These are phyloP conservation scores for Fennellomyces sp. DNA, from an alignment of 371 early-diverging fungal species.

Conservation along the genomic window DNA sequence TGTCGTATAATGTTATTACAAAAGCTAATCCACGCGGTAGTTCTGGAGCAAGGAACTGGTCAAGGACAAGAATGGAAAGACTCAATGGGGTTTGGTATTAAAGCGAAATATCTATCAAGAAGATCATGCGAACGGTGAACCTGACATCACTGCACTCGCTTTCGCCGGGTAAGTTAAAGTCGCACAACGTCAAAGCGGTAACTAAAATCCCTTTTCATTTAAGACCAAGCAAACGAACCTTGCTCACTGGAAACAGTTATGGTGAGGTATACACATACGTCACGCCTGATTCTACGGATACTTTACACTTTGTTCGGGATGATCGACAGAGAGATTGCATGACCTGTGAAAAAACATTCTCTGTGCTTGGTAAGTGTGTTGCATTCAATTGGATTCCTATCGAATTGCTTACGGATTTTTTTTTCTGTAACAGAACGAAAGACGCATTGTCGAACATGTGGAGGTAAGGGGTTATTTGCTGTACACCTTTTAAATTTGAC, in stretches of 20 bases:
- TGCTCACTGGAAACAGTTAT: slow-evolving; percentile 64
- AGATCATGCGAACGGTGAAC: slow-evolving; percentile 15
- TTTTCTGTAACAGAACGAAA: slow-evolving; percentile 32
- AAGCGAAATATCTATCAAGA: slow-evolving; percentile 30
- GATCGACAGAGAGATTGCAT: slow-evolving; percentile 64
- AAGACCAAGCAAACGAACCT: slow-evolving; percentile 48
- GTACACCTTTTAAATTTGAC: slow-evolving; percentile 1
- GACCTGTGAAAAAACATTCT: slow-evolving; percentile 55
- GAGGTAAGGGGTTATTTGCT: slow-evolving; percentile 27
- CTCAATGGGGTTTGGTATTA: slow-evolving; percentile 36
- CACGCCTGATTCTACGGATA: slow-evolving; percentile 70
- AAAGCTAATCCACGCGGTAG: slow-evolving; percentile 1
- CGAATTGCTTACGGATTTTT: not conserved
- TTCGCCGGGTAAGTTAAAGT: slow-evolving; percentile 46
- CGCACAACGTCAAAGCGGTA: not conserved
- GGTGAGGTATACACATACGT: slow-evolving; percentile 69
- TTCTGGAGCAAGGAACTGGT: slow-evolving; percentile 51
- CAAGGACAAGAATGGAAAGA: slow-evolving; percentile 28
- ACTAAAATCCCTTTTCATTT: not conserved
- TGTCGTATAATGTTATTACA: not conserved
- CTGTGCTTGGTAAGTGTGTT: slow-evolving; percentile 56
- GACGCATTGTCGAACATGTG: slow-evolving; percentile 44
- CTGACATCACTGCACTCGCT: slow-evolving; percentile 48
- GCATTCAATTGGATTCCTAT: not conserved
- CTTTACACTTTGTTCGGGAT: slow-evolving; percentile 64